phyloP scores from a whole-genome alignment of 768 basidiomycete genomes.

The Collybiopsis confluens region DNA sequence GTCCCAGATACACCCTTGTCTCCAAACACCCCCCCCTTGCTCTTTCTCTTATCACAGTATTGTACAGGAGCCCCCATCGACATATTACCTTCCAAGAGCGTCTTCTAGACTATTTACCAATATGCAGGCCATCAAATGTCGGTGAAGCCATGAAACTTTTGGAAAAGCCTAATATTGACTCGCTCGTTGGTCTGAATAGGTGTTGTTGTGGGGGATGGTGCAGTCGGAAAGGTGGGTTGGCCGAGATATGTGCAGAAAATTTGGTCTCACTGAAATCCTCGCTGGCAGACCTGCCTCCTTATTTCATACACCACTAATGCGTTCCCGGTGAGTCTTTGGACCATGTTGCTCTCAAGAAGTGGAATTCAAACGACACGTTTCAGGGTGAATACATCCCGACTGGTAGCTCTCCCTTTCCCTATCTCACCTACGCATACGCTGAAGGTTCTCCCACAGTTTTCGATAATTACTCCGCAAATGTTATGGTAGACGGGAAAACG shows the following conservation, averaged over 20 bases:
- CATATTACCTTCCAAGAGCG: slow-evolving; percentile 3
- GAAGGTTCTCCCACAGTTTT: slow-evolving; percentile 58
- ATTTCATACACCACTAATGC: slow-evolving; percentile 99
- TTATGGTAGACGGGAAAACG: slow-evolving; percentile 98
- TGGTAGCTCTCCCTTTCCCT: slow-evolving; percentile 41
- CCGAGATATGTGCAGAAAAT: neutral
- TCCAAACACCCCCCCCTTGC: neutral
- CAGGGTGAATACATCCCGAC: slow-evolving; percentile 97
- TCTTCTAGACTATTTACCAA: slow-evolving; percentile 14
- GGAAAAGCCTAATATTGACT: slow-evolving; percentile 26
- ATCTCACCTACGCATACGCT: slow-evolving; percentile 10
- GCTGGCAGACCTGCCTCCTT: slow-evolving; percentile 85
- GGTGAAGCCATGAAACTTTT: slow-evolving; percentile 22
- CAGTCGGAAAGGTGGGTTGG: slow-evolving; percentile 85
- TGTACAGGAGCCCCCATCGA: slow-evolving; percentile 4
- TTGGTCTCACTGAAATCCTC: neutral
- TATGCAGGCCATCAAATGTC: slow-evolving; percentile 94
- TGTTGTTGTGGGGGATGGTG: slow-evolving; percentile 98
- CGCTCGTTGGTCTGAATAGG: slow-evolving; percentile 41
- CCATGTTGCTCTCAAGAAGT: slow-evolving; percentile 6
- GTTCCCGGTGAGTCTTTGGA: slow-evolving; percentile 67
- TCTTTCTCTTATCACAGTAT: slow-evolving; percentile 4
- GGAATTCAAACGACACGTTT: slow-evolving; percentile 16
- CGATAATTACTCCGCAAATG: slow-evolving; percentile 98
- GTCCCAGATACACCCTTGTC: slow-evolving; percentile 9